Percentiles rank a stretch among this genome's conserved stretches.
phyloP scores from a whole-genome alignment of 2,329 filamentous ascomycete species.

The Atkinsonella hypoxylon region DNA sequence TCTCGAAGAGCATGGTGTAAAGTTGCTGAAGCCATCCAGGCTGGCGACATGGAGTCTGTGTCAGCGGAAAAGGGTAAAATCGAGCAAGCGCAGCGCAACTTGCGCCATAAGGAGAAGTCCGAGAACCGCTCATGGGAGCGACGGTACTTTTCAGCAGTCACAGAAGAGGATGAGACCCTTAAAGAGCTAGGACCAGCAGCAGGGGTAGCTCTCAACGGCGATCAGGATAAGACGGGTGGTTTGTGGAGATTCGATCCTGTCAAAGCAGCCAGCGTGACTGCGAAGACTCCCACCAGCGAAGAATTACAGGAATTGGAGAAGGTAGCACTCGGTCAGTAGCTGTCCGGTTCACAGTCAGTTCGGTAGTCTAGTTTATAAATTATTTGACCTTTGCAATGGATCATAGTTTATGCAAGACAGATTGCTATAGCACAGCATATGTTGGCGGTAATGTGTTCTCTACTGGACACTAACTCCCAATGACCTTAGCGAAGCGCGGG shows the following conservation, averaged over 20 bases:
- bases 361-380: neutral
- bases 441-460: too few relatives aligned
- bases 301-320: slow-evolving; percentile 32
- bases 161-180: slow-evolving; percentile 34
- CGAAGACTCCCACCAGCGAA: slow-evolving; percentile 25
- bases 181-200: slow-evolving; percentile 31
- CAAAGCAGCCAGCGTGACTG: slow-evolving; percentile 27
- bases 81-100: slow-evolving; percentile 72
- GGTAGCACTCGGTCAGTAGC: slow-evolving; percentile 29
- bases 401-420: too few relatives aligned
- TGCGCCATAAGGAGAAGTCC: slow-evolving; percentile 60
- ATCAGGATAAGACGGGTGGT: slow-evolving; percentile 48
- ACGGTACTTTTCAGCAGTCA: slow-evolving; percentile 59
- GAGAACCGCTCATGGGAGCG: slow-evolving; percentile 70
- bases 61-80: slow-evolving; percentile 75
- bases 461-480: too few relatives aligned
- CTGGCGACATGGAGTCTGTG: slow-evolving; percentile 74
- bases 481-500: too few relatives aligned
- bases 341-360: neutral
- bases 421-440: too few relatives aligned
- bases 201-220: slow-evolving; percentile 37
- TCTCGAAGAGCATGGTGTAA: slow-evolving; percentile 79
- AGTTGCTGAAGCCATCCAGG: slow-evolving; percentile 68
- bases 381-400: too few relatives aligned
- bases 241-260: slow-evolving; percentile 46